A percentile compares a stretch with the other conserved stretches of the same genome.
Evolutionary conservation across 2,329 filamentous ascomycete species (phyloP).

Genomic region (Aspergillus hiratsukae): DNA sequence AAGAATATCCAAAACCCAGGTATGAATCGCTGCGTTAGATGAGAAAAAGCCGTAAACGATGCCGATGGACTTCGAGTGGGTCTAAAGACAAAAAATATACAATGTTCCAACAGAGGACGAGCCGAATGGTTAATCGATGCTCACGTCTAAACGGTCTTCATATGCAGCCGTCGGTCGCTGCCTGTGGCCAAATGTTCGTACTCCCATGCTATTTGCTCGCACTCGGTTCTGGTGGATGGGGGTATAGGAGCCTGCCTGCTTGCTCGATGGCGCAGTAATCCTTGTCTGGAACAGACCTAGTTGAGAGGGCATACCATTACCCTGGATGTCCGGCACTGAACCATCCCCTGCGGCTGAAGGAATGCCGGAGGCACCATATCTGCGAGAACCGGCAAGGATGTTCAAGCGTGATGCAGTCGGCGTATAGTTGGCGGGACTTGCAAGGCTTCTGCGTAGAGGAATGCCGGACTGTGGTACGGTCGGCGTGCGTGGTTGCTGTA

Average conservation of each 20-base stretch:
- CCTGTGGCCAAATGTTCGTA: conserved; percentile 32
- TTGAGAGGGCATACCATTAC: conserved; percentile 13
- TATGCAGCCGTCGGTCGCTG: conserved; percentile 23
- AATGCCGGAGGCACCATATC: conserved; percentile 29
- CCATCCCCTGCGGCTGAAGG: conserved; percentile 17
- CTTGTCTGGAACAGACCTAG: conserved; percentile 27
- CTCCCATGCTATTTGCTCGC: conserved; percentile 35
- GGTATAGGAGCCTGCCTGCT: conserved; percentile 35
- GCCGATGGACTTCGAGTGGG: conserved; percentile 6
- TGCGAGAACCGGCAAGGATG: conserved; percentile 40
- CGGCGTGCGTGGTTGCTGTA: conserved; percentile 27
- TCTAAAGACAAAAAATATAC: background rate
- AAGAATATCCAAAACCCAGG: conserved; percentile 16
- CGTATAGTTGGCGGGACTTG: conserved; percentile 29
- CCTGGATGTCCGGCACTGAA: conserved; percentile 17
- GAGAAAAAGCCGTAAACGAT: conserved; percentile 11
- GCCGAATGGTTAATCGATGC: conserved; percentile 24
- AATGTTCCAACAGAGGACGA: background rate
- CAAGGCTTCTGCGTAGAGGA: conserved; percentile 35
- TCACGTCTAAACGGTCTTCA: conserved; percentile 26
- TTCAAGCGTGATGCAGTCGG: conserved; percentile 35
- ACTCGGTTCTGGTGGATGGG: conserved; percentile 34
- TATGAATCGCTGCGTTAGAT: conserved; percentile 23
- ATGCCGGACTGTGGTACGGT: conserved; percentile 30
- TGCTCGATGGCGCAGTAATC: conserved; percentile 31